A percentile compares a stretch with the other conserved stretches of the same genome.
Conservation (phyloP, 805 yeast species). For the Phaffomyces thermotolerans region DNA sequence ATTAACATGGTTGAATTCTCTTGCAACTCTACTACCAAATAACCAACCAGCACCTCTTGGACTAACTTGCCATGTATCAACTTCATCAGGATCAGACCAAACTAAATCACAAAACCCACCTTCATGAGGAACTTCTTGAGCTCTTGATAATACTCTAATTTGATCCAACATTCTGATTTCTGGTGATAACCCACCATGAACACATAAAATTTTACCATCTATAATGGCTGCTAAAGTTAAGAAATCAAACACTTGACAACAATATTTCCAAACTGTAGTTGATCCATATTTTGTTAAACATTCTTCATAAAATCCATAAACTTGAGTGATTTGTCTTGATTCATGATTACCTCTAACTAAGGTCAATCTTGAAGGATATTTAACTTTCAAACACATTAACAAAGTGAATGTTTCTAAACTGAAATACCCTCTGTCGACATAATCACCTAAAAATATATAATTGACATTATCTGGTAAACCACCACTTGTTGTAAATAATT, state of each 20-base stretch:
- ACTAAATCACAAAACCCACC: slow-evolving; percentile 97
- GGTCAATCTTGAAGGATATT: slow-evolving; percentile 78
- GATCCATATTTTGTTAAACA: slow-evolving; percentile 90
- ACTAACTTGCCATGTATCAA: slow-evolving; percentile 96
- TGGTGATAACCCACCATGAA: slow-evolving; percentile 96
- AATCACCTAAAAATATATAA: slow-evolving; percentile 89
- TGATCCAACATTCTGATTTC: slow-evolving; percentile 97
- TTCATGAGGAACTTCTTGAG: slow-evolving; percentile 98
- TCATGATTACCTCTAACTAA: slow-evolving; percentile 97
- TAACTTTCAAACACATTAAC: slow-evolving; percentile 87
- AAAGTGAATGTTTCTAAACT: slow-evolving; percentile 90
- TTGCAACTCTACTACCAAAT: slow-evolving; percentile 87
- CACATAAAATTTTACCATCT: slow-evolving; percentile 90
- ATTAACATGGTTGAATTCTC: slow-evolving; percentile 94
- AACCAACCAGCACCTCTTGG: slow-evolving; percentile 99
- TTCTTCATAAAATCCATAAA: slow-evolving; percentile 95
- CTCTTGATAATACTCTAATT: slow-evolving; percentile 86
- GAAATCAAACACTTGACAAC: slow-evolving; percentile 94
- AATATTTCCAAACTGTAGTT: slow-evolving; percentile 92
- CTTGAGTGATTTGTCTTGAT: slow-evolving; percentile 96
- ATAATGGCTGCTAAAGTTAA: slow-evolving; percentile 91
- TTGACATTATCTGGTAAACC: slow-evolving; percentile 82
- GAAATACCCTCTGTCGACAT: slow-evolving; percentile 97
- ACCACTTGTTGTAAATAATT: slow-evolving; percentile 83
- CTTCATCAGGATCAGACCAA: slow-evolving; percentile 98